These are phyloP conservation scores for Massarina eburnea DNA, from an alignment of 2,329 filamentous ascomycete genomes.

Conservation along the genomic window DNA sequence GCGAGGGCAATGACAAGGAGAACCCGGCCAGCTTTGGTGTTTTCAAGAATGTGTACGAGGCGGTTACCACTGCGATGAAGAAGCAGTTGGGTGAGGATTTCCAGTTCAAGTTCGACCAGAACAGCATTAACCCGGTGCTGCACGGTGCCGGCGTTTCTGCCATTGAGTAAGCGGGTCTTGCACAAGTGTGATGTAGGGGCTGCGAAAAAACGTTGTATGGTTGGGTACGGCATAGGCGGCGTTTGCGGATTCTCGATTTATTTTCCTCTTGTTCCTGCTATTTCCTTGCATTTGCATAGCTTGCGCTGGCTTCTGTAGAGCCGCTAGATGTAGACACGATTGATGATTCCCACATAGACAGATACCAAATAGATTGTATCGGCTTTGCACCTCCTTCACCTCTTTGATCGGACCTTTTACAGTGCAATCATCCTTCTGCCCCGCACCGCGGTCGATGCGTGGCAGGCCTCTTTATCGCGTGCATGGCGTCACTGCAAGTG, in stretches of 20 bases:
- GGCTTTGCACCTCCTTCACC: neutral
- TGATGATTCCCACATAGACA: conserved; percentile 11
- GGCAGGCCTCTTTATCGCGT: too few species aligned
- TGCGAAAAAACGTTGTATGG: neutral
- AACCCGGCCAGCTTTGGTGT: conserved; percentile 78
- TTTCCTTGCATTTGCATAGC: conserved; percentile 10
- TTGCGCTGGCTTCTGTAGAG: conserved; percentile 4
- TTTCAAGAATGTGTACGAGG: conserved; percentile 72
- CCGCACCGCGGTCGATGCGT: neutral
- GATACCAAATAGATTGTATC: conserved; percentile 9
- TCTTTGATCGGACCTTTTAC: neutral
- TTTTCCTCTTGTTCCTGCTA: neutral
- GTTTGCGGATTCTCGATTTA: neutral
- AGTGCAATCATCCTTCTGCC: neutral
- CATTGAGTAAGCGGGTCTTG: conserved; percentile 56
- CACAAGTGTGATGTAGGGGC: too few species aligned
- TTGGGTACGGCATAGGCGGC: neutral
- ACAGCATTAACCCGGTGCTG: conserved; percentile 67
- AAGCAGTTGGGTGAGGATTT: conserved; percentile 75
- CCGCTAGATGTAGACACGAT: conserved; percentile 1
- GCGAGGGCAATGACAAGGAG: conserved; percentile 72
- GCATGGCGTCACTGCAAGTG: too few species aligned
- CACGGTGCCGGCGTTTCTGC: conserved; percentile 57
- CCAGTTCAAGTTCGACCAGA: conserved; percentile 71
- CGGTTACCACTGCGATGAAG: conserved; percentile 66